Evolutionary conservation across 2,329 filamentous ascomycete genomes (phyloP), one percentile per base, ranked within the genome.

Genomic region (Trichophyton rubrum): DNA sequence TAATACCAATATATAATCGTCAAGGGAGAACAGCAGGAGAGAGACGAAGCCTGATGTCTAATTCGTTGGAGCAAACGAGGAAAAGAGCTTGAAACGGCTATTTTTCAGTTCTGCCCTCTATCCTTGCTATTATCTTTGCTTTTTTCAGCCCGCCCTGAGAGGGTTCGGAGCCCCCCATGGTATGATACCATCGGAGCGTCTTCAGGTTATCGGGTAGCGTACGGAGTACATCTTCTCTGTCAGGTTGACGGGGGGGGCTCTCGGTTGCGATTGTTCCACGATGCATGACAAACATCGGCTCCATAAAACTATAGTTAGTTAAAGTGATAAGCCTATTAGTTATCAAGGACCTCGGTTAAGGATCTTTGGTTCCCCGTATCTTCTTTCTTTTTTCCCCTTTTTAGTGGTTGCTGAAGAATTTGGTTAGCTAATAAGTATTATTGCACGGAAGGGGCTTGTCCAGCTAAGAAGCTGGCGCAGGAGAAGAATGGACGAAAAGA

Each of bases 211-310:
- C 13, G 49, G 49, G 27, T 30, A 30, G 27, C 22, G 22, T 24
- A 22, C 22, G 22, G 22, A 22, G 20, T 49, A 24, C 17, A 53
- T 53, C 17, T 9, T 3, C 1, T 11, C 33, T 35, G 7, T 30
- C 27, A 30, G 27, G 6, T 30, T 30, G 27, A 30, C 27, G 1
- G 27, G 27, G 24, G 27, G 27, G 27, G 3, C 27, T 38, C 33
- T 38, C 33, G 49, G 49, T 53, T 53, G 49, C n/a, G 49, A 53
- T 53, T 53, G 49, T 53, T 53, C 49, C 49, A 53, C 22, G 49
- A 30, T 51, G 17, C 49, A 53, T 53, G 49, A 53, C 49, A 53
- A 53, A 53, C 49, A 53, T 33, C 49, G 49, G 49, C 17, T 17
- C 40, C 40, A 43, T 43, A n/a, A n/a, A 51, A 51, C 45, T 51